Percentiles rank a stretch among this genome's conserved stretches.
phyloP scores from a whole-genome alignment of 306 rosid genomes.

The Prunus campanulata region DNA sequence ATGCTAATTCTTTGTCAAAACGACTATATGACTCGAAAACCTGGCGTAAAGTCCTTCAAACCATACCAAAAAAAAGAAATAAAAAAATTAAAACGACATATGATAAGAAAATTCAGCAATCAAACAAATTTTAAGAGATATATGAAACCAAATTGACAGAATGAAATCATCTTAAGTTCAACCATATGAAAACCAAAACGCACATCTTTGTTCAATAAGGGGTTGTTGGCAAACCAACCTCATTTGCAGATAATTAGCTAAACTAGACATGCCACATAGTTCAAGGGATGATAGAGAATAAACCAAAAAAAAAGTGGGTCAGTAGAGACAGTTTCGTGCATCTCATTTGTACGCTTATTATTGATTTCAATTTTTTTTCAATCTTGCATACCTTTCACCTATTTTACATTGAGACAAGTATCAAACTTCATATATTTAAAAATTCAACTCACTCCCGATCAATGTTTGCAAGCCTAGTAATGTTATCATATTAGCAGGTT shows the following conservation, averaged over 20 bases:
- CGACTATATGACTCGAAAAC: conserved; percentile 67
- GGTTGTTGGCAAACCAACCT: no score
- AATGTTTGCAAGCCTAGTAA: background rate
- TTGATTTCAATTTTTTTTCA: background rate
- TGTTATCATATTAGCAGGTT: background rate
- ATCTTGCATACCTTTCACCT: background rate
- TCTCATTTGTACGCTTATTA: background rate
- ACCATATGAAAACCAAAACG: background rate
- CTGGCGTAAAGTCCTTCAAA: conserved; percentile 82
- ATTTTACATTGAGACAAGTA: background rate
- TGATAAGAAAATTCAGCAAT: background rate
- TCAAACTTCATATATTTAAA: background rate
- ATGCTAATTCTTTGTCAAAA: conserved; percentile 75
- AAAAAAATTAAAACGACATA: conserved; percentile 19
- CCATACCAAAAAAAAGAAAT: background rate
- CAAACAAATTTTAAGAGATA: background rate
- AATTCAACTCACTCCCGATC: background rate
- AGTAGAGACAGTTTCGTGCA: background rate
- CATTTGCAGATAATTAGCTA: background rate
- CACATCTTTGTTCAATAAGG: background rate
- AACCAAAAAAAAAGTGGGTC: background rate
- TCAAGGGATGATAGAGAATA: background rate
- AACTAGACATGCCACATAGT: background rate
- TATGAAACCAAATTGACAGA: background rate
- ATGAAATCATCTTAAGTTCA: background rate